Evolutionary conservation across 371 early-diverging fungal species (phyloP).

Genomic region (Parasitella parasitica): DNA sequence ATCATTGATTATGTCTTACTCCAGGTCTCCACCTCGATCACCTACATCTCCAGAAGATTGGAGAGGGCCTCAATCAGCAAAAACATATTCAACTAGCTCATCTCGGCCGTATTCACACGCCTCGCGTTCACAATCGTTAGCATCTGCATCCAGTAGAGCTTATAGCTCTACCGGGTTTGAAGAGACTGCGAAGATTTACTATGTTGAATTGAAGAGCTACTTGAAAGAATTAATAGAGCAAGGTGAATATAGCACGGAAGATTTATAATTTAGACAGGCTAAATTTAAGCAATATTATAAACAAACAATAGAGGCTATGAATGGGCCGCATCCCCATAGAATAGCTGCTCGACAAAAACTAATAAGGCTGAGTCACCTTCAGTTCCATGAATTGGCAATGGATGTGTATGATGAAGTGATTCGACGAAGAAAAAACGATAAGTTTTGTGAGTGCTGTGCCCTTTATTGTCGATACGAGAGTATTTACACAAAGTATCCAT

Average conservation of each 20-base stretch:
- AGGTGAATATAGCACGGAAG: too few species aligned
- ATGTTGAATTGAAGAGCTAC: slow-evolving; percentile 35
- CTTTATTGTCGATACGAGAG: background rate
- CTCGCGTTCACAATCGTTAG: slow-evolving; percentile 39
- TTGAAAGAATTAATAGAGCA: slow-evolving; percentile 32
- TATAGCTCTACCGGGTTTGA: slow-evolving; percentile 26
- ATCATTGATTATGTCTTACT: slow-evolving; percentile 27
- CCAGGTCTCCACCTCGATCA: slow-evolving; percentile 39
- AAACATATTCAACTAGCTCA: slow-evolving; percentile 35
- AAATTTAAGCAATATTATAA: background rate
- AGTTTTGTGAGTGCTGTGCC: slow-evolving; percentile 15
- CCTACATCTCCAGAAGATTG: slow-evolving; percentile 39
- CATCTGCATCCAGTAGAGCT: slow-evolving; percentile 33
- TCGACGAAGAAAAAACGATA: slow-evolving; percentile 62
- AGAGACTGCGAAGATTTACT: slow-evolving; percentile 34
- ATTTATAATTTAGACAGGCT: too few species aligned
- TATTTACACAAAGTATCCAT: background rate
- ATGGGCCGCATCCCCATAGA: slow-evolving; percentile 57
- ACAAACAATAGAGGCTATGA: slow-evolving; percentile 34
- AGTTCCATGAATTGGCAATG: slow-evolving; percentile 92
- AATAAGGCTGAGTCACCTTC: slow-evolving; percentile 71
- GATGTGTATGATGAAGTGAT: slow-evolving; percentile 95
- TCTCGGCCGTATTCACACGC: slow-evolving; percentile 31
- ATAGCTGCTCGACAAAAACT: slow-evolving; percentile 86
- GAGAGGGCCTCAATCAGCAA: slow-evolving; percentile 30